These are phyloP conservation scores for Umbelopsis sp. DNA, from an alignment of 192 early-diverging fungal species.

Conservation along the genomic window DNA sequence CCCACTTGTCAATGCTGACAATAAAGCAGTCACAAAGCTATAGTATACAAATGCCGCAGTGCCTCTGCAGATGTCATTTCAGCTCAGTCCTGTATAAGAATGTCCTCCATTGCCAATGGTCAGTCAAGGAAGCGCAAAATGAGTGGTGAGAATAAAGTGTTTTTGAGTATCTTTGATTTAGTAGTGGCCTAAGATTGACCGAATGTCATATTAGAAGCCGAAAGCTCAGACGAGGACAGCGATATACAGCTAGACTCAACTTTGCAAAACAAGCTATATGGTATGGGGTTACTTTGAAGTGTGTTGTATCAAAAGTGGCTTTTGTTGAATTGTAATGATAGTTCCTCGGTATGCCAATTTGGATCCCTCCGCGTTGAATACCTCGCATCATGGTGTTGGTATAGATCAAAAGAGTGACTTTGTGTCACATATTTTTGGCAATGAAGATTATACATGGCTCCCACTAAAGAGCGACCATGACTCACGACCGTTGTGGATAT, in stretches of 20 bases:
- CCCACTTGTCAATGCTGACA: too few relatives aligned
- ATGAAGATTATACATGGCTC: constrained; percentile 76
- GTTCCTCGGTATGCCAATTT: constrained; percentile 47
- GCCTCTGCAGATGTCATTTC: background rate
- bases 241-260: constrained; percentile 33
- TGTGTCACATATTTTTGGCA: constrained; percentile 66
- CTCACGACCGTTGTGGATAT: constrained; percentile 91
- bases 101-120: constrained; percentile 9
- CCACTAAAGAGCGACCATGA: constrained; percentile 87
- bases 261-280: constrained; percentile 34
- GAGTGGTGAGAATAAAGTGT: constrained; percentile 10
- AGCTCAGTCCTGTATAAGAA: background rate
- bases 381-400: background rate
- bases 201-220: background rate
- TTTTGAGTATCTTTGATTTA: background rate
- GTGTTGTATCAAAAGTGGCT: background rate
- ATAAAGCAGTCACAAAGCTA: too few relatives aligned
- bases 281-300: constrained; percentile 6
- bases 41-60: background rate
- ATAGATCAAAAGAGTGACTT: constrained; percentile 39
- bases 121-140: constrained; percentile 8
- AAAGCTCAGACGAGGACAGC: constrained; percentile 34
- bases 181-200: background rate
- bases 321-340: constrained; percentile 4
- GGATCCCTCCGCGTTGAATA: constrained; percentile 30